Evolutionary conservation across 1,139 yeast genomes (phyloP), one percentile per base, ranked within the genome.

Genomic region (Zygosaccharomyces sapae): DNA sequence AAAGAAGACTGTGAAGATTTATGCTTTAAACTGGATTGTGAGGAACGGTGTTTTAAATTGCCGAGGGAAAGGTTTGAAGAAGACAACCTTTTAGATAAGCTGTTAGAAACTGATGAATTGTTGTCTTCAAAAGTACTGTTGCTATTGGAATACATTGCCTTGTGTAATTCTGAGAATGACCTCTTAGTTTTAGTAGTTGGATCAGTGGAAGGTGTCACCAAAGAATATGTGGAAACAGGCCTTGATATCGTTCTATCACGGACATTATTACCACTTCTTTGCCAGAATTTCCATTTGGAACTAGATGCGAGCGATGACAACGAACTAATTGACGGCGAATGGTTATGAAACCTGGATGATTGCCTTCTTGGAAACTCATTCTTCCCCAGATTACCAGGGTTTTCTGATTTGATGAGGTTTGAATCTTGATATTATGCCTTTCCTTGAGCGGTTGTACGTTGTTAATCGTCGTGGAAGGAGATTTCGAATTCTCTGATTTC

Each of bases 231-330:
- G n/a, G 57, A 54, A 4, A 49, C 34, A 7, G 57, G 49, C 22
- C 51, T 51, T 9, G 58, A 48, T n/a, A 55, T 40, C 19, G 46
- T 33, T 16, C 22, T 39, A 13, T 46, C 45, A 13, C 38, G 34
- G 25, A 22, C 25, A 22, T 22, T 22, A 22, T 9, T 40, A 36
- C 44, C 24, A 38, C 49, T 53, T 41, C 55, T 58, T 43, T 62
- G 63, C 69, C 69, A 66, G 42, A 66, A 66, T 47, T 62, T 66
- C 69, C 68, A 65, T 45, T 55, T 63, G 3, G 65, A 57, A 22
- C 48, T 40, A 10, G 50, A 46, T 7, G 54, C 39, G 29, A 48
- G 43, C 44, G 41, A 57, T 42, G 43, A 50, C 27, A 43, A 48
- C 29, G 55, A 61, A 35, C 48, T 52, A 8, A 49, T 54, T 44